Evolutionary conservation across 805 yeast genomes (phyloP).

Genomic region (Starmerella ratchasimensis): DNA sequence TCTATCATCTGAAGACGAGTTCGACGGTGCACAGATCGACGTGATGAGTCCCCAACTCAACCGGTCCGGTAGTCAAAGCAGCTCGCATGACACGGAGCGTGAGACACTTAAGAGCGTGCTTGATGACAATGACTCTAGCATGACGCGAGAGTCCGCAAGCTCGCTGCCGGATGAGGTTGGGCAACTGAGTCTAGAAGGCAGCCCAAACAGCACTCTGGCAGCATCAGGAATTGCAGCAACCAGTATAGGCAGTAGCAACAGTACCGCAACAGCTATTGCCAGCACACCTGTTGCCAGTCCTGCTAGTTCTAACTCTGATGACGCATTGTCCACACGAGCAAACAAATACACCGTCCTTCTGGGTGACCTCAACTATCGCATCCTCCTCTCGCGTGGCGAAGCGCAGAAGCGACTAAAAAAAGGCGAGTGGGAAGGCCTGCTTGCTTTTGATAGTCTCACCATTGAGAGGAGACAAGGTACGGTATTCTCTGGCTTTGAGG

Average conservation of each 20-base stretch:
- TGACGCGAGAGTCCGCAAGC: too few relatives aligned
- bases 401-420: constrained; percentile 24
- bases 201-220: background rate
- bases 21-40: too few relatives aligned
- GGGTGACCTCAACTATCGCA: constrained; percentile 46
- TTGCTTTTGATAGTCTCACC: constrained; percentile 34
- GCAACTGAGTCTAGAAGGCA: too few relatives aligned
- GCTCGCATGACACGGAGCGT: too few relatives aligned
- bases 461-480: constrained; percentile 26
- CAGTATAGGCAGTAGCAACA: background rate
- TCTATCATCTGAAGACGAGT: constrained; percentile 1
- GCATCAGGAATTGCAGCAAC: background rate
- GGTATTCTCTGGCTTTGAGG: constrained; percentile 35
- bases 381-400: constrained; percentile 31
- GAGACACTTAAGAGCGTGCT: too few relatives aligned
- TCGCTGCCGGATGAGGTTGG: too few relatives aligned
- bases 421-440: constrained; percentile 27
- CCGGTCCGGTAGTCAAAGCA: too few relatives aligned
- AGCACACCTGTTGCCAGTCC: too few relatives aligned
- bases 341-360: constrained; percentile 26
- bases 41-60: too few relatives aligned
- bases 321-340: constrained; percentile 1
- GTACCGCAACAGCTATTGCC: too few relatives aligned
- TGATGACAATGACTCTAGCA: too few relatives aligned
- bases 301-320: too few relatives aligned